phyloP scores from a whole-genome alignment of 768 basidiomycete species.

The Gymnopilus junonius region DNA sequence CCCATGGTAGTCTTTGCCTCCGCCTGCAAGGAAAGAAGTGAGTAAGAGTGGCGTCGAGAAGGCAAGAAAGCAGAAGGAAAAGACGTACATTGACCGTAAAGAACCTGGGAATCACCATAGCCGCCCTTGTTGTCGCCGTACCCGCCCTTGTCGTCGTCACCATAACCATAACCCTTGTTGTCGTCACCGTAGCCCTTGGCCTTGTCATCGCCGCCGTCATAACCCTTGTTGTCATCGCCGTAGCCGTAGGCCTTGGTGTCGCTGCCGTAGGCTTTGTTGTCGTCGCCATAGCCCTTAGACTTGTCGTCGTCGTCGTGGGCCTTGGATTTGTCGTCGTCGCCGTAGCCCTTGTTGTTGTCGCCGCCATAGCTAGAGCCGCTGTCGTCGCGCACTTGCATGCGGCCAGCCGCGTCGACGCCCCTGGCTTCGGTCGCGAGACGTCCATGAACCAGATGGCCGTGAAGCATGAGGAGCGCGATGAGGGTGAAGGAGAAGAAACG shows the following conservation, averaged over 20 bases:
- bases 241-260: constrained; percentile 1
- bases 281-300: neutral
- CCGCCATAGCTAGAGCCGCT: constrained; percentile 1
- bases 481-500: constrained; percentile 21
- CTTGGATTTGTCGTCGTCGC: neutral
- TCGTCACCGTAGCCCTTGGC: neutral
- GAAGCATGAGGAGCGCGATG: constrained; percentile 14
- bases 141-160: neutral
- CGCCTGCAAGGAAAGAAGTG: constrained; percentile 15
- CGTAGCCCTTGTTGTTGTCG: constrained; percentile 2
- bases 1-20: constrained; percentile 28
- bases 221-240: constrained; percentile 1
- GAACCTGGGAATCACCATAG: constrained; percentile 19
- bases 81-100: constrained; percentile 28
- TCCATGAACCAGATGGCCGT: constrained; percentile 4
- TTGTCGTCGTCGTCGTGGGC: neutral
- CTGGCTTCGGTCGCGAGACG: neutral
- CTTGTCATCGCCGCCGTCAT: neutral
- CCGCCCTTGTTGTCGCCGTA: neutral
- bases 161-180: neutral
- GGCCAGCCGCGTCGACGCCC: neutral
- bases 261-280: neutral
- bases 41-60: neutral
- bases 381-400: constrained; percentile 1
- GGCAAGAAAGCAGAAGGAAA: neutral